Evolutionary conservation across 495 filamentous ascomycete species (phyloP), one percentile per base, ranked within the genome.

Genomic region (Aspergillus nanangensis): DNA sequence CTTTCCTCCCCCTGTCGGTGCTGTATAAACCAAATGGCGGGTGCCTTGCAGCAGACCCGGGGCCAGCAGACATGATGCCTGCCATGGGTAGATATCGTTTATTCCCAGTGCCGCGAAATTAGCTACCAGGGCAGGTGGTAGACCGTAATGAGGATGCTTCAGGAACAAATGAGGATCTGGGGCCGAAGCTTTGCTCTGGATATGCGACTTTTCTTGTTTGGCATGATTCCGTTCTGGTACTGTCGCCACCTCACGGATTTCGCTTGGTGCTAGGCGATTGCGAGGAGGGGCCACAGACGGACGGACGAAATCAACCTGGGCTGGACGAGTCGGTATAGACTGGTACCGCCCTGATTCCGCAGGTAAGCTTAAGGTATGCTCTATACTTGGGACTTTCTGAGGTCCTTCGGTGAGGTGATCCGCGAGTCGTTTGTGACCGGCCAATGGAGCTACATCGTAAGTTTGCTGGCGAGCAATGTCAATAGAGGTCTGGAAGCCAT

Each of bases 1-100:
- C 64, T 91, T 92, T 20, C 88, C 88, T 27, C 86, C 87, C 4
- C 87, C 87, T 1, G 87, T 91, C 8, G 88, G 88, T n/a, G 88
- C 88, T 8, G 83, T 87, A 58, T 93, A 92, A 25, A 92, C 83
- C 14, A 93, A 62, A 50, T 90, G 88, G 35, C 72, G 77, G 38
- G 81, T 68, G 15, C 86, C 87, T 9, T 66, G 52, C 2, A 93
- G 62, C 13, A 90, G 66, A 5, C 86, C 88, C 1, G 76, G 78
- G 1, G 81, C 78, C 27, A 86, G 63, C 14, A 92, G 67, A 57
- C 88, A 93, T 22, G 82, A 80, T n/a, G 84, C 82, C 63, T 92
- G 88, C 88, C 88, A 92, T 2, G 83, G 80, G 55, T 91, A 91
- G 48, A 91, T 90, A 44, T 63, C 73, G 19, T 66, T 73, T 33